Conservation (phyloP, 495 filamentous ascomycete species). For the Apiosordaria backusii region DNA sequence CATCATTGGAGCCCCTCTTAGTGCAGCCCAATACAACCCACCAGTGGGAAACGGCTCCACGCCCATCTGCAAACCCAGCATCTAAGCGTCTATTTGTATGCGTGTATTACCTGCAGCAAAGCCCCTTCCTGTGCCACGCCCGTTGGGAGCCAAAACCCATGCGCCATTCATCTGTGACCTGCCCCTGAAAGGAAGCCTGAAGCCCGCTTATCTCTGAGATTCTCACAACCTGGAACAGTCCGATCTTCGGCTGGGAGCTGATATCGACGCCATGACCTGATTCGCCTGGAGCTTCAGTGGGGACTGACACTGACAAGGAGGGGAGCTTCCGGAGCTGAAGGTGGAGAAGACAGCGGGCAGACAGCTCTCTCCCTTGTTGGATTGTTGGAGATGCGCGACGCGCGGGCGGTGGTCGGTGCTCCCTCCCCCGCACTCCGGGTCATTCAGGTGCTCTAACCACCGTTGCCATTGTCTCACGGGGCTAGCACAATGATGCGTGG, state of each 20-base stretch:
- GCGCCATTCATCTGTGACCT: not conserved
- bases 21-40: conserved; percentile 2
- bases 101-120: conserved; percentile 2
- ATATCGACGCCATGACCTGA: not conserved
- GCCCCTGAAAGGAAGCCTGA: not conserved
- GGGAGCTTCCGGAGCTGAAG: conserved; percentile 13
- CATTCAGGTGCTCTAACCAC: not conserved
- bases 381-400: not conserved
- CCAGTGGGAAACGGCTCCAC: conserved; percentile 2
- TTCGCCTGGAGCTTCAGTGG: conserved; percentile 9
- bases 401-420: not conserved
- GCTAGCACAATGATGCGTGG: not conserved
- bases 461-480: conserved; percentile 2
- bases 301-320: conserved; percentile 2
- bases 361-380: not conserved
- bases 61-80: not conserved
- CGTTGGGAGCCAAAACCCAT: conserved; percentile 9
- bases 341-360: not conserved
- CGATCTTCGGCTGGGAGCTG: not conserved
- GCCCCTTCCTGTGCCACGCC: conserved; percentile 8
- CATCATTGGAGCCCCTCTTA: conserved; percentile 26
- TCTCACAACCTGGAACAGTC: not conserved
- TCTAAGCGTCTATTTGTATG: not conserved
- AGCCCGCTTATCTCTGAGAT: conserved; percentile 13
- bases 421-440: conserved; percentile 7